phyloP scores from a whole-genome alignment of 2,329 filamentous ascomycete genomes.

The Ophiocordyceps polyrhachis-furcata region DNA sequence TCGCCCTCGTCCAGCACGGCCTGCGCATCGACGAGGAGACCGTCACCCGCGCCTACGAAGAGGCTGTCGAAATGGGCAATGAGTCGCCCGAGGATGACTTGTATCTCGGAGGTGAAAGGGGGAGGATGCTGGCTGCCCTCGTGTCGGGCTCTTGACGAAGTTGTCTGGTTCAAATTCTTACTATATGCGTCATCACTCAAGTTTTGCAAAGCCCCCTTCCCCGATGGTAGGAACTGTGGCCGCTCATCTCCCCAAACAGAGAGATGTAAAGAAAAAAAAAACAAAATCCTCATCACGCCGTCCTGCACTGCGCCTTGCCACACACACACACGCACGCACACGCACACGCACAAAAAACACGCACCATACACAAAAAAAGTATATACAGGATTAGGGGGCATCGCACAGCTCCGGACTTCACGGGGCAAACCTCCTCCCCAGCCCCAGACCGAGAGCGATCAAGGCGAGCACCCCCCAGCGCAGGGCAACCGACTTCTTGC shows the following conservation, averaged over 20 bases:
- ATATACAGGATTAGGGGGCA: background rate
- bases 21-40: conserved; percentile 80
- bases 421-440: conserved; percentile 10
- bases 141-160: conserved; percentile 8
- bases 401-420: background rate
- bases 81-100: conserved; percentile 39
- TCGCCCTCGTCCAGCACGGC: conserved; percentile 64
- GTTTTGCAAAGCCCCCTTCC: too few relatives aligned
- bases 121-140: conserved; percentile 28
- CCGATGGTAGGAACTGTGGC: too few relatives aligned
- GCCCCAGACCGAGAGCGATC: conserved; percentile 16
- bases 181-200: background rate
- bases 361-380: too few relatives aligned
- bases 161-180: background rate
- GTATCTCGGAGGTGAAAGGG: conserved; percentile 40
- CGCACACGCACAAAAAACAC: too few relatives aligned
- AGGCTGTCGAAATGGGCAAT: conserved; percentile 56
- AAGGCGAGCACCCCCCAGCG: conserved; percentile 28
- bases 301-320: background rate
- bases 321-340: background rate
- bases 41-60: conserved; percentile 65
- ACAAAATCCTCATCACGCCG: background rate
- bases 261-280: too few relatives aligned
- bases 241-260: too few relatives aligned
- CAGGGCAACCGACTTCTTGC: conserved; percentile 28